Conservation (phyloP, 345 rosid species). For the Eucalyptus tenuipes region DNA sequence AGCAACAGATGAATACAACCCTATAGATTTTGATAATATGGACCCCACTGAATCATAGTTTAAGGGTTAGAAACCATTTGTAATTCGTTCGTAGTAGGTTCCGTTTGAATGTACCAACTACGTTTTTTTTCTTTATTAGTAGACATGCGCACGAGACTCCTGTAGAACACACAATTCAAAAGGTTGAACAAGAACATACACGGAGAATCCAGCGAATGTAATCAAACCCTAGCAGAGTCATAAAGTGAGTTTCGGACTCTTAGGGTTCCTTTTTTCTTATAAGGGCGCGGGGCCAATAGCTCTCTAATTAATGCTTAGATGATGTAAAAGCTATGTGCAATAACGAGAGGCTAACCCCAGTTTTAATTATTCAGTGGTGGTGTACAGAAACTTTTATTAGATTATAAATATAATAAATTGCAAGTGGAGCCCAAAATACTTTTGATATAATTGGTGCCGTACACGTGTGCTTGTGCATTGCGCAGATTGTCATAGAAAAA, state of each 20-base stretch:
- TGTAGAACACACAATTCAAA: neutral
- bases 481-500: neutral
- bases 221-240: slow-evolving; percentile 8
- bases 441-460: neutral
- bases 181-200: neutral
- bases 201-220: slow-evolving; percentile 31
- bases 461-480: neutral
- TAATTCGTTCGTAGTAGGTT: neutral
- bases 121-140: neutral
- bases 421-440: neutral
- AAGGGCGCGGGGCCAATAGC: neutral
- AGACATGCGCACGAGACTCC: neutral
- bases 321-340: neutral
- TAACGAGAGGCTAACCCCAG: neutral
- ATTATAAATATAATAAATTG: neutral
- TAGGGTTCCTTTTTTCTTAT: neutral
- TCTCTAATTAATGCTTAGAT: neutral
- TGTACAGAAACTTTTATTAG: neutral
- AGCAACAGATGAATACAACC: neutral
- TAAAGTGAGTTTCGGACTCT: slow-evolving; percentile 2
- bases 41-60: neutral
- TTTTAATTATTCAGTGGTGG: neutral
- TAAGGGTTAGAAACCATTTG: neutral
- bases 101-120: neutral
- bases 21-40: neutral